Evolutionary conservation across 495 filamentous ascomycete genomes (phyloP), one percentile per base, ranked within the genome.

Genomic region (Talaromyces borbonicus): DNA sequence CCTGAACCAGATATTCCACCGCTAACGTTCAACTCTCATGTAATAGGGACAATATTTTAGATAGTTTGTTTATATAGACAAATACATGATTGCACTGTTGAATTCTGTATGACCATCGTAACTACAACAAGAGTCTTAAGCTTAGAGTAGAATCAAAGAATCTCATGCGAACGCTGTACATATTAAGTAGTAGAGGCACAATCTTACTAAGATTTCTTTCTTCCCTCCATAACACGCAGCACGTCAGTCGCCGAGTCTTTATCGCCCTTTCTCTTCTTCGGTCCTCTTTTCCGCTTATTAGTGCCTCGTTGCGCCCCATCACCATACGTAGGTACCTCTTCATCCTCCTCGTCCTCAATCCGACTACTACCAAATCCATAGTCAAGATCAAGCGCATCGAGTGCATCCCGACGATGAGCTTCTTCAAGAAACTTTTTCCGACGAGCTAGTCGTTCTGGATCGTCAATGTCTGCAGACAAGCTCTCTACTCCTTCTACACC

Each of bases 381-480:
- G 54, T 98, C 92, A 67, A 98, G 76, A 63, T 98, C 92, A 33
- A 89, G 85, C 8, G 85, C 80, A 64, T 98, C 92, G 33, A 90
- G 75, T 50, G 84, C 84, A 33, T 81, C 75, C 5, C 56, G 60
- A 5, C 66, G 65, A 20, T 58, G 62, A 5, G 62, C 65, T 35
- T 80, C 75, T 52, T 85, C 77, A 8, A 95, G 65, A 66, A 95
- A 83, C 48, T 79, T 80, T 56, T 78, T 80, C 15, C 82, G 78
- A 19, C 81, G 83, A 45, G 77, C 78, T 30, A 77, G 72, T 31
- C 75, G 74, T 2, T 71, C 73, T 27, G 61, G 57, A 45, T 70
- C 71, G 45, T 63, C 63, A 2, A 63, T 61, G 47, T 68, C 68
- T 14, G 61, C 65, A 26, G 73, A 67, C 42, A 69, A 68, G 23